A percentile compares a stretch with the other conserved stretches of the same genome.
phyloP scores from a whole-genome alignment of 2,329 filamentous ascomycete genomes.

The Tolypocladium cylindrosporum region DNA sequence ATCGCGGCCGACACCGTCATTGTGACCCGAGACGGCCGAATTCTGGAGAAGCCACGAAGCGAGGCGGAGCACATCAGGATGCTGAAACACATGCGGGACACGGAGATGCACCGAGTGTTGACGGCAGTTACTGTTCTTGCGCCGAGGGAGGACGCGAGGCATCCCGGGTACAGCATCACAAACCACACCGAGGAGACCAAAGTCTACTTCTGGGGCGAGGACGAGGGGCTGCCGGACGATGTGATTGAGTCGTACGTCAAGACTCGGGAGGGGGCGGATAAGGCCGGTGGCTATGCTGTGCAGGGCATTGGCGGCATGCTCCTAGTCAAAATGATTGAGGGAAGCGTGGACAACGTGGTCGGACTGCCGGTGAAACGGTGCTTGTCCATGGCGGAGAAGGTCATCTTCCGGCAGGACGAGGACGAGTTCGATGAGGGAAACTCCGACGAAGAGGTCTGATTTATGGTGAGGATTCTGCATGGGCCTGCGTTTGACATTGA shows the following conservation, averaged over 20 bases:
- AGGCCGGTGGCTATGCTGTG: conserved; percentile 91
- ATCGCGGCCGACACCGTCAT: conserved; percentile 89
- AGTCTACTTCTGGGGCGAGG: conserved; percentile 70
- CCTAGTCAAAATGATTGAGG: conserved; percentile 80
- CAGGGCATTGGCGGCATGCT: conserved; percentile 83
- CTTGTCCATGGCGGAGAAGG: conserved; percentile 76
- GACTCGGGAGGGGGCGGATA: conserved; percentile 88
- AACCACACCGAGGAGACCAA: conserved; percentile 80
- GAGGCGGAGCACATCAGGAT: conserved; percentile 76
- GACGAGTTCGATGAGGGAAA: conserved; percentile 42
- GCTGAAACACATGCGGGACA: conserved; percentile 73
- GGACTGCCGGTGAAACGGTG: conserved; percentile 74
- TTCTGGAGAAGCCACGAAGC: conserved; percentile 83
- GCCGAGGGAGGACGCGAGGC: conserved; percentile 67
- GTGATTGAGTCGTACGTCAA: conserved; percentile 69
- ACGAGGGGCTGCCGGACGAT: conserved; percentile 58
- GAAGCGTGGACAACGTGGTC: conserved; percentile 87
- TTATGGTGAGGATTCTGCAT: neutral
- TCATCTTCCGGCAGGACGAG: conserved; percentile 65
- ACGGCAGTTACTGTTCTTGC: conserved; percentile 79
- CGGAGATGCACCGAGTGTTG: conserved; percentile 67
- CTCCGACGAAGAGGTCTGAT: conserved; percentile 26
- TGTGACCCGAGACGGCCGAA: conserved; percentile 61
- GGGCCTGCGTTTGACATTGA: neutral
- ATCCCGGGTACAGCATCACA: conserved; percentile 79